Base-by-base conservation (phyloP, 805 yeast genomes). In the Cyberlindnera nakhonratchasimensis region DNA sequence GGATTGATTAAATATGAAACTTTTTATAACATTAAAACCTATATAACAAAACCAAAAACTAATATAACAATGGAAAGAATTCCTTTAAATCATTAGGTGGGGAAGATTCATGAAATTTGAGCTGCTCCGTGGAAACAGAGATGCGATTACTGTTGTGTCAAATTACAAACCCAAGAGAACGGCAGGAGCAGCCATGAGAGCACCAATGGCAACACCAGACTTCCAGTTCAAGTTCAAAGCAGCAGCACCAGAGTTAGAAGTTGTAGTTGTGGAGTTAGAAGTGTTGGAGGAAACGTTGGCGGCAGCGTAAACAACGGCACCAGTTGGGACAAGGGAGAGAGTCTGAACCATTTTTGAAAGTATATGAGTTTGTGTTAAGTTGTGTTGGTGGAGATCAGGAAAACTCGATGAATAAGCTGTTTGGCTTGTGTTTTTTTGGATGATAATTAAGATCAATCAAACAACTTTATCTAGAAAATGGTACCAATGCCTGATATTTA, bases 171-270 rank as follows among this genome's bases (percentile, higher is more conserved):
- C 47, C 42, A 60, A 40, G 31, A 62, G 52, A 36, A 65, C 48
- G 50, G 64, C 59, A 40, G 71, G 67, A 38, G 67, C 64, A 32
- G 62, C 65, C 47, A 66, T 54, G 38, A 64, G 56, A 37, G 66
- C 67, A 54, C 67, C 68, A 46, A 67, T 49, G 28, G 64, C 65
- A 24, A 59, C 56, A 57, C 69, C 70, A 46, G 63, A 58, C 49
- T 68, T 62, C 74, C 74, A 62, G 39, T 66, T 58, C 56, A 63
- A 55, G 48, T 65, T 63, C 39, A 65, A 59, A 29, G 52, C 55
- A 37, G 50, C 53, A 21, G 61, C 44, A 31, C 61, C 63, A 20
- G 62, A 64, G 35, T 52, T 55, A 30, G 56, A 50, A n/a, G 59
- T 21, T 14, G 61, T 31, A 16, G 50, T 26, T n/a, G 48, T 32